Conservation (phyloP, 31 red algal species). For the Endocladia muricata region DNA sequence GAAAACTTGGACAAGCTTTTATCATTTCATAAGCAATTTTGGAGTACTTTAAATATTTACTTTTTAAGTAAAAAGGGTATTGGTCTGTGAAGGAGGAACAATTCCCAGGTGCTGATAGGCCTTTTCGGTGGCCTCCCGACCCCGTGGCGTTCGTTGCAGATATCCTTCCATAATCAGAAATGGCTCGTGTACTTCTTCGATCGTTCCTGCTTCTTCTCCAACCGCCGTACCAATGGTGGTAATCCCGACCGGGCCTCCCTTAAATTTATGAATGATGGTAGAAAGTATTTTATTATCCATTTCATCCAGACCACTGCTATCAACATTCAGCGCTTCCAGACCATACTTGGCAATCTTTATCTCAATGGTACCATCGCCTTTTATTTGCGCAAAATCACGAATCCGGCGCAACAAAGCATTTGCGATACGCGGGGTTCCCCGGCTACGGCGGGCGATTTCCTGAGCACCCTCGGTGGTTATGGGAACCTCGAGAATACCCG, state of each 20-base stretch:
- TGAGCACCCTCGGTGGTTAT: constrained; percentile 21
- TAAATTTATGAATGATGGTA: constrained; percentile 33
- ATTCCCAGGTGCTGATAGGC: constrained; percentile 15
- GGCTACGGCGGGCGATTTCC: constrained; percentile 14
- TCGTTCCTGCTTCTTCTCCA: constrained; percentile 31
- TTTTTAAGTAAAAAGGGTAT: no score
- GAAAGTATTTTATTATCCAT: constrained; percentile 32
- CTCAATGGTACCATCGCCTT: constrained; percentile 26
- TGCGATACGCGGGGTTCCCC: constrained; percentile 43
- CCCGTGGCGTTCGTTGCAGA: constrained; percentile 21
- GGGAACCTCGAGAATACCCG: constrained; percentile 6
- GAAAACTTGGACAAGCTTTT: no score
- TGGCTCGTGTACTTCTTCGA: constrained; percentile 42
- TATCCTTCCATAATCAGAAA: constrained; percentile 28
- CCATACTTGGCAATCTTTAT: constrained; percentile 8
- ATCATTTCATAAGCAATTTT: no score
- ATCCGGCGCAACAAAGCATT: constrained; percentile 29
- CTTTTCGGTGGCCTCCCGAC: constrained; percentile 16
- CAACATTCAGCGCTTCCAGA: constrained; percentile 8
- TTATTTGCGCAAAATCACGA: constrained; percentile 33
- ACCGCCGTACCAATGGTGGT: constrained; percentile 18
- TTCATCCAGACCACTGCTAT: constrained; percentile 27
- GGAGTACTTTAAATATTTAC: no score
- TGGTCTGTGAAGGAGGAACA: no score
- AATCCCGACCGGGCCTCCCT: constrained; percentile 38